These are phyloP conservation scores for Boletus vinaceobasis DNA, from an alignment of 768 basidiomycete genomes.

Conservation along the genomic window DNA sequence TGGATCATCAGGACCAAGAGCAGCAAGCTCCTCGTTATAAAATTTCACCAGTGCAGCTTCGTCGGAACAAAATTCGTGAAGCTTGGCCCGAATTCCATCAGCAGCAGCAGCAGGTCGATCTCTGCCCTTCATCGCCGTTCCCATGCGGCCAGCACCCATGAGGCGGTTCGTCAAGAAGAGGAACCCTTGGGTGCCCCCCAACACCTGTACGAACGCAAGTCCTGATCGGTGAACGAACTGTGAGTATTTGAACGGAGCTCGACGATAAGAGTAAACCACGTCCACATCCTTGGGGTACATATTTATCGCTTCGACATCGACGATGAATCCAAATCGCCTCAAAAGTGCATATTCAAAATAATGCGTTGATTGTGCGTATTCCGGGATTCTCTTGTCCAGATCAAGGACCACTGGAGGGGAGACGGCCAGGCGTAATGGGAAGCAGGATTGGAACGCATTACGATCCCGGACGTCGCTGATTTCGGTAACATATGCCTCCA, in stretches of 20 bases:
- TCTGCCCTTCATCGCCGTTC: conserved; percentile 50
- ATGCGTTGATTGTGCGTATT: conserved; percentile 59
- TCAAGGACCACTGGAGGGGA: conserved; percentile 71
- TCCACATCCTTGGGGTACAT: conserved; percentile 80
- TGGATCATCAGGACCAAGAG: conserved; percentile 42
- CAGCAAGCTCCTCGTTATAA: conserved; percentile 68
- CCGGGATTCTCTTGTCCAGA: conserved; percentile 62
- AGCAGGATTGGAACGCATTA: conserved; percentile 91
- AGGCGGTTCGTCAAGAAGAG: conserved; percentile 87
- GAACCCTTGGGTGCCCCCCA: conserved; percentile 77
- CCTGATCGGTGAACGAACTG: conserved; percentile 93
- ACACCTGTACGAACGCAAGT: conserved; percentile 84
- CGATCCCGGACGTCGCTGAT: conserved; percentile 82
- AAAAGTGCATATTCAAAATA: conserved; percentile 84
- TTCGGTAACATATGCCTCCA: conserved; percentile 91
- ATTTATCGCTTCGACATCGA: conserved; percentile 75
- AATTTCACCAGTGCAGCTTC: conserved; percentile 51
- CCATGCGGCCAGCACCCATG: conserved; percentile 68
- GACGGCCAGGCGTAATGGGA: conserved; percentile 73
- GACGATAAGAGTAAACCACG: conserved; percentile 87
- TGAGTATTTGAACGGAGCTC: conserved; percentile 70
- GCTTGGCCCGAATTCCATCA: conserved; percentile 54
- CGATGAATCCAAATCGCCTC: conserved; percentile 73
- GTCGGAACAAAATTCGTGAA: conserved; percentile 68
- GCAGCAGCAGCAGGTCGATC: conserved; percentile 57